phyloP scores from a whole-genome alignment of 352 stramenopile species.

The Globisporangium barbulae region DNA sequence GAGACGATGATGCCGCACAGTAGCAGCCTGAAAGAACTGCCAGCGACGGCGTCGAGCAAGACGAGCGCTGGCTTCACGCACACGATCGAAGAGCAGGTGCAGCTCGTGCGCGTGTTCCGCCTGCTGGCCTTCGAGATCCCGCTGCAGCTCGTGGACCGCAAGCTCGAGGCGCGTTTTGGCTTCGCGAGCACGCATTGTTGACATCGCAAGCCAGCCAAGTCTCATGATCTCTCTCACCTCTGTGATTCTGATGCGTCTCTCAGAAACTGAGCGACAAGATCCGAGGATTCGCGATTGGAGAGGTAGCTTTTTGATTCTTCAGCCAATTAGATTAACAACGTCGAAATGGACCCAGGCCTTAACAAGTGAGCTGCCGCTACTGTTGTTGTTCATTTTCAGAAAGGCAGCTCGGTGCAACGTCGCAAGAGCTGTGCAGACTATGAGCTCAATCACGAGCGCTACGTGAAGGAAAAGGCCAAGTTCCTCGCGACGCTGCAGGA shows the following conservation, averaged over 20 bases:
- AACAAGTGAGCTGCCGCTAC: neutral
- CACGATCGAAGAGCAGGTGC: conserved; percentile 77
- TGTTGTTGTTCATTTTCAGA: neutral
- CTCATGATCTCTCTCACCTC: neutral
- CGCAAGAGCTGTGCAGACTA: conserved; percentile 32
- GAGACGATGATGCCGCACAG: neutral
- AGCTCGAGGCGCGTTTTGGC: conserved; percentile 42
- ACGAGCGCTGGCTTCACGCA: conserved; percentile 27
- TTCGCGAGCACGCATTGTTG: too few species aligned
- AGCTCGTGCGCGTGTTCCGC: conserved; percentile 69
- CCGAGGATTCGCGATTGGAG: neutral
- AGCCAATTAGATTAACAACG: neutral
- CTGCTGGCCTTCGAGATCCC: conserved; percentile 65
- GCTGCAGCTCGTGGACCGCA: conserved; percentile 50
- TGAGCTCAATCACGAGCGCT: conserved; percentile 34
- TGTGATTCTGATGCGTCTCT: neutral
- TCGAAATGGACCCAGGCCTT: neutral
- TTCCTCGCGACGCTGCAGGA: conserved; percentile 52
- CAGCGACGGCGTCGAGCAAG: conserved; percentile 14
- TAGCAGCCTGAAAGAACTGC: neutral
- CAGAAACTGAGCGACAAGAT: conserved; percentile 49
- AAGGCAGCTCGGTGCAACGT: conserved; percentile 3
- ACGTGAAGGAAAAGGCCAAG: conserved; percentile 38
- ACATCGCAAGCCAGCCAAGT: neutral
- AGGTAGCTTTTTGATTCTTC: conserved; percentile 1